A percentile compares a stretch with the other conserved stretches of the same genome.
phyloP scores from a whole-genome alignment of 2,329 filamentous ascomycete species.

The Geosmithia flava region DNA sequence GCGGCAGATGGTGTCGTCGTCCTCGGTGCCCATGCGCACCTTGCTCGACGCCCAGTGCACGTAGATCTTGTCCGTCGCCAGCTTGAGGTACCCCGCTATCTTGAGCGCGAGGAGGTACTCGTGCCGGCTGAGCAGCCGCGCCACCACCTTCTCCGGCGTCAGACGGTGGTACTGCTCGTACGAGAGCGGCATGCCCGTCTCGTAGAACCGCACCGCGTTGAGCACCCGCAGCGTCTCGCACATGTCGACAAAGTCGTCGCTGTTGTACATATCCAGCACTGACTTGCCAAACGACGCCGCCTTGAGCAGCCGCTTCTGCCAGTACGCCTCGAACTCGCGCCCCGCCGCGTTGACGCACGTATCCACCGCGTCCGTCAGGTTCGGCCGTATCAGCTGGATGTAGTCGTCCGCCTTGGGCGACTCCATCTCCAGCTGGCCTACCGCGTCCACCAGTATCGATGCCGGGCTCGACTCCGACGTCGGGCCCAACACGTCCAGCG shows the following conservation, averaged over 20 bases:
- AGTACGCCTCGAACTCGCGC: conserved; percentile 77
- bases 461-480: conserved; percentile 82
- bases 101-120: conserved; percentile 86
- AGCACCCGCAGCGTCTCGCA: conserved; percentile 86
- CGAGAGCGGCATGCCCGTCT: conserved; percentile 78
- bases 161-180: conserved; percentile 90
- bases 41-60: conserved; percentile 96
- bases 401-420: conserved; percentile 97
- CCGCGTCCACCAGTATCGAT: conserved; percentile 85
- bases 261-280: conserved; percentile 92
- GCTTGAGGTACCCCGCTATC: conserved; percentile 73
- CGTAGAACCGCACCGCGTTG: conserved; percentile 84
- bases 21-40: conserved; percentile 70
- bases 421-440: conserved; percentile 80
- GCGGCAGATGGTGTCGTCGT: conserved; percentile 78
- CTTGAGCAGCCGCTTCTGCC: conserved; percentile 93
- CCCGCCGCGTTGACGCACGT: conserved; percentile 88
- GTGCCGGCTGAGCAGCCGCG: conserved; percentile 73
- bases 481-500: conserved; percentile 78
- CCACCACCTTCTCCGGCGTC: conserved; percentile 78
- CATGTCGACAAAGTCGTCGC: conserved; percentile 98
- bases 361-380: conserved; percentile 85
- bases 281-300: conserved; percentile 97
- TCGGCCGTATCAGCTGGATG: conserved; percentile 83
- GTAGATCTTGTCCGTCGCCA: conserved; percentile 83